Evolutionary conservation across 1,139 yeast genomes (phyloP), one percentile per base, ranked within the genome.

Genomic region (Protomyces inouyei): DNA sequence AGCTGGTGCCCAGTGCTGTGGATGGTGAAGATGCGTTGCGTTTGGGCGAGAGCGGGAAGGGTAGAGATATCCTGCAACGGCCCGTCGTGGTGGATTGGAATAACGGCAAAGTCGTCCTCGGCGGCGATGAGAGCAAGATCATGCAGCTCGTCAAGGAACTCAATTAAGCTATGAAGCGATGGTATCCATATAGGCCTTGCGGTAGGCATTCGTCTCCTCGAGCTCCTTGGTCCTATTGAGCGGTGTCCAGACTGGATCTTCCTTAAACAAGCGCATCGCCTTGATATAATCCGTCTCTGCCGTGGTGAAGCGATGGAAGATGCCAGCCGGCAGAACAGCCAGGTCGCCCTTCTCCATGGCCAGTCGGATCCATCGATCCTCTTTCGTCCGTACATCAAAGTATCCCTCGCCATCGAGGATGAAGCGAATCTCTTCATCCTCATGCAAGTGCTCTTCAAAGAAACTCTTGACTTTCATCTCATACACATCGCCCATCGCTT

Each of bases 341-440:
- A 93, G 77, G 72, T 93, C 98, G 57, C 85, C 81, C 66, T 82
- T 80, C 53, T 74, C 77, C 65, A 91, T 80, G 68, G 82, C 81
- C 67, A 87, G 82, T 68, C 98, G 82, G 66, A 93, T 81, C 98
- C 98, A 93, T 67, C 78, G 76, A 71, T 87, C 91, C 51, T 81
- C 77, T 45, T 74, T 68, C 72, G 83, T 85, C 68, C 97, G 82
- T 9, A 93, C 91, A 72, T 93, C 98, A 73, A 93, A 93, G 76
- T 83, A 93, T 0, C 98, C 98, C 67, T 85, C 88, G 9, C 98
- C 98, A 35, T 87, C 97, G 37, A 87, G 74, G 66, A 91, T 83
- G 76, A 91, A 92, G 69, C 98, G 80, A 74, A 93, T 93, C 78
- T 93, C 98, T 76, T 93, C 98, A 74, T 93, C 98, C 74, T 93